Conservation (phyloP, 306 rosid species). For the Vachellia collinsii region DNA sequence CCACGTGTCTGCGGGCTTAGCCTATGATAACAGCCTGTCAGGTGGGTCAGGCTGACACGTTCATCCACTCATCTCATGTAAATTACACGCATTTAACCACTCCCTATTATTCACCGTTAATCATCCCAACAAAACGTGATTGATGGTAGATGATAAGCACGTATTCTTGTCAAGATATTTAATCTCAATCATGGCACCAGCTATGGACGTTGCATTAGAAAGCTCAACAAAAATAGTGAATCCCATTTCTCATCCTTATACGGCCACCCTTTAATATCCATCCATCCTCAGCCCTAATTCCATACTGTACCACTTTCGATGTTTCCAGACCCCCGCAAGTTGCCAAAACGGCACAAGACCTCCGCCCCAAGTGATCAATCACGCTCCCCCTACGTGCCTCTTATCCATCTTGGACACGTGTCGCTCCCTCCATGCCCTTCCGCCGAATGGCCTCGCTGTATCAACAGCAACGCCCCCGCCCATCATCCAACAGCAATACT, state of each 20-base stretch:
- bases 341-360: background rate
- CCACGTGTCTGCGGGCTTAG: no score
- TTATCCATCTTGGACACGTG: slow-evolving; percentile 50
- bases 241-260: background rate
- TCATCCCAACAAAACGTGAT: no score
- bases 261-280: background rate
- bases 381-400: slow-evolving; percentile 43
- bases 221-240: background rate
- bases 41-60: no score
- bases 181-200: no score
- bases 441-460: slow-evolving; percentile 43
- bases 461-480: background rate
- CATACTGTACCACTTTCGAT: background rate
- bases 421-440: background rate
- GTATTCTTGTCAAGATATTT: no score
- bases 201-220: background rate
- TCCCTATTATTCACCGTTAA: no score
- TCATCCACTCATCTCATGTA: no score
- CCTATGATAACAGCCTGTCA: no score
- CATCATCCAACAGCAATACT: no score
- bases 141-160: no score
- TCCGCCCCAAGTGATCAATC: background rate
- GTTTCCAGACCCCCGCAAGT: slow-evolving; percentile 35
- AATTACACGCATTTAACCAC: no score
- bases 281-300: background rate